Evolutionary conservation across 129 eudicot genomes (phyloP).

Genomic region (Daucus carota): DNA sequence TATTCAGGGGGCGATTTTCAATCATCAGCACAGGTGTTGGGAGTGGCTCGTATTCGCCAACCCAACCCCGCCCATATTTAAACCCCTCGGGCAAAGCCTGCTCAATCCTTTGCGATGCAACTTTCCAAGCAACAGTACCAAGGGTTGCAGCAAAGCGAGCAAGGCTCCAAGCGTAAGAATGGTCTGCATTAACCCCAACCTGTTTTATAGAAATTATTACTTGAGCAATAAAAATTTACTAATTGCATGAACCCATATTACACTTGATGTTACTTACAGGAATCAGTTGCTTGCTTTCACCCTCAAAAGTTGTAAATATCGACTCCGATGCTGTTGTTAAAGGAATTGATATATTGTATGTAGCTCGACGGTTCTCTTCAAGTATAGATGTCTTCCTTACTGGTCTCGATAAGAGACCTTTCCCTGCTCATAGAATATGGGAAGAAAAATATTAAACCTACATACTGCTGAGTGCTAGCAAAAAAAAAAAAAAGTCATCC

Average conservation of each 20-base stretch:
- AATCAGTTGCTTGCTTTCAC: constrained; percentile 82
- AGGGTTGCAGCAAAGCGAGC: constrained; percentile 94
- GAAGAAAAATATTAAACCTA: not conserved
- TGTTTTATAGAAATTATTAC: constrained; percentile 24
- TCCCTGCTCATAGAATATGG: constrained; percentile 33
- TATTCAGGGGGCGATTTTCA: constrained; percentile 34
- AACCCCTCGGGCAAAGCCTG: constrained; percentile 71
- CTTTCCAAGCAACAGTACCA: constrained; percentile 84
- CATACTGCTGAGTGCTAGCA: not conserved
- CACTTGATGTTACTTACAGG: constrained; percentile 46
- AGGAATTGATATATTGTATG: constrained; percentile 47
- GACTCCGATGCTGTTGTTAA: constrained; percentile 50
- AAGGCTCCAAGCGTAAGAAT: constrained; percentile 84
- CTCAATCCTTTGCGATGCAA: constrained; percentile 83
- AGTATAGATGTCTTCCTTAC: constrained; percentile 49
- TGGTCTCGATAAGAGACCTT: constrained; percentile 44
- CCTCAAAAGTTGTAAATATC: constrained; percentile 62
- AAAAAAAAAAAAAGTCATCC: no score
- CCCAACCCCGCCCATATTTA: constrained; percentile 96
- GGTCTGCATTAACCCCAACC: constrained; percentile 94
- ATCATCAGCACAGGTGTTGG: constrained; percentile 62
- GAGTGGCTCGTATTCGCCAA: constrained; percentile 94
- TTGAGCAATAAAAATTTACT: not conserved
- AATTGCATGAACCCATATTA: not conserved
- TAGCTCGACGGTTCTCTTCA: constrained; percentile 84